Evolutionary conservation across 306 rosid species (phyloP).

Genomic region (Prinsepia uniflora): DNA sequence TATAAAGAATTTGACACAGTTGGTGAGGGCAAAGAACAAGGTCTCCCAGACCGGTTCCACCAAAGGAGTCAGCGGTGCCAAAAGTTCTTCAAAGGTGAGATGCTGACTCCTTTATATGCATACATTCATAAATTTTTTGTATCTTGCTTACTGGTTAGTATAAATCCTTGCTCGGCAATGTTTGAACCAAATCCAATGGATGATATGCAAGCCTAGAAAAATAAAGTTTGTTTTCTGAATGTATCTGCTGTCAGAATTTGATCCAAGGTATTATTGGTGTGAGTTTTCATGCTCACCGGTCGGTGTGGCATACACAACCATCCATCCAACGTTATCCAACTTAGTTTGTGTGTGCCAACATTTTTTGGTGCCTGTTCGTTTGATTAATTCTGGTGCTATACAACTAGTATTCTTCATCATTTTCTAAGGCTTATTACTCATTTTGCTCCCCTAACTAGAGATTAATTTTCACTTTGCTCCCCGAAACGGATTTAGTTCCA

Average conservation of each 20-base stretch:
- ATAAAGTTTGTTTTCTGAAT: not conserved
- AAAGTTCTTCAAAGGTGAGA: conserved; percentile 84
- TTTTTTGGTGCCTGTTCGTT: conserved; percentile 10
- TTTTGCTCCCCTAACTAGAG: no score
- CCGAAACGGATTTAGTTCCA: no score
- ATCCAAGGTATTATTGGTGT: not conserved
- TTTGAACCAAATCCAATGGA: not conserved
- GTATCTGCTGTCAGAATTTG: not conserved
- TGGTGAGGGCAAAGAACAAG: conserved; percentile 64
- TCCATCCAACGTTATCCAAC: not conserved
- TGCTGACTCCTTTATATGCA: not conserved
- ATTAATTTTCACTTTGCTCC: no score
- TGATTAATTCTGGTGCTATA: conserved; percentile 10
- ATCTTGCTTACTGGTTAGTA: not conserved
- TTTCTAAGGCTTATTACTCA: no score
- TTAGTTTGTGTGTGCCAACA: not conserved
- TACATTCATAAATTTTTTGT: not conserved
- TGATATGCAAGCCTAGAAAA: not conserved
- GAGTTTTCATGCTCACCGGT: not conserved
- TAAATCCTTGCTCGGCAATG: not conserved
- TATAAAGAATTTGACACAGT: conserved; percentile 70
- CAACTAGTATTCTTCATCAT: not conserved
- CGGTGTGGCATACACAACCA: not conserved
- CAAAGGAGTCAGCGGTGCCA: conserved; percentile 55
- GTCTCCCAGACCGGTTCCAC: conserved; percentile 60